Evolutionary conservation across 2,329 filamentous ascomycete species (phyloP).

Genomic region (Metarhizium guizhouense): DNA sequence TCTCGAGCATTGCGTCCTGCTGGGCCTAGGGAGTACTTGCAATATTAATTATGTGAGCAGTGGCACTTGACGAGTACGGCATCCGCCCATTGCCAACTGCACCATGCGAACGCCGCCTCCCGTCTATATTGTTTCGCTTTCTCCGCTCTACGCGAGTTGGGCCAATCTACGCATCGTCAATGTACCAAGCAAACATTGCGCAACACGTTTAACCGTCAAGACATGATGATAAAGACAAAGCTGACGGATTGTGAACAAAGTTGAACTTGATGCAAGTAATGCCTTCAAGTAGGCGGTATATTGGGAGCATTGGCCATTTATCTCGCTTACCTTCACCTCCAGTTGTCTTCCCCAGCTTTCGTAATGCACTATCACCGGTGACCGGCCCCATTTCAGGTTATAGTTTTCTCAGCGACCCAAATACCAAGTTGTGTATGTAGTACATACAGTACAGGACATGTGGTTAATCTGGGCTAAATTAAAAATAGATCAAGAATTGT

Average conservation of each 20-base stretch:
- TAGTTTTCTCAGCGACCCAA: not conserved
- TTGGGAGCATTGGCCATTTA: not conserved
- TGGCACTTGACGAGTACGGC: too few relatives aligned
- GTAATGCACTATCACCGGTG: not conserved
- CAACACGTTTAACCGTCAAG: not conserved
- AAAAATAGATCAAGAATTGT: slow-evolving; percentile 23
- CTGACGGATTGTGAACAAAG: too few relatives aligned
- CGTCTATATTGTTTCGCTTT: too few relatives aligned
- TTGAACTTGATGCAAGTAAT: not conserved
- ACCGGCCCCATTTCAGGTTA: not conserved
- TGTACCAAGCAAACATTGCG: too few relatives aligned
- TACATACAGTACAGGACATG: not conserved
- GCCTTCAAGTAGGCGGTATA: not conserved
- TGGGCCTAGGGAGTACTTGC: too few relatives aligned
- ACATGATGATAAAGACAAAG: not conserved
- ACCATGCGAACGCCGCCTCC: too few relatives aligned
- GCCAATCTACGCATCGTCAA: too few relatives aligned
- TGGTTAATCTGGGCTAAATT: slow-evolving; percentile 20
- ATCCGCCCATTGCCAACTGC: too few relatives aligned
- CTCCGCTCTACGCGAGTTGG: too few relatives aligned
- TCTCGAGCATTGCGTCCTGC: not conserved
- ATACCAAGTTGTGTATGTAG: too few relatives aligned
- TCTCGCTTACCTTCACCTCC: not conserved
- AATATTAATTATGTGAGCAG: too few relatives aligned
- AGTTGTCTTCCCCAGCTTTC: not conserved